Evolutionary conservation across 768 basidiomycete species (phyloP).

Genomic region (Lactarius vividus): DNA sequence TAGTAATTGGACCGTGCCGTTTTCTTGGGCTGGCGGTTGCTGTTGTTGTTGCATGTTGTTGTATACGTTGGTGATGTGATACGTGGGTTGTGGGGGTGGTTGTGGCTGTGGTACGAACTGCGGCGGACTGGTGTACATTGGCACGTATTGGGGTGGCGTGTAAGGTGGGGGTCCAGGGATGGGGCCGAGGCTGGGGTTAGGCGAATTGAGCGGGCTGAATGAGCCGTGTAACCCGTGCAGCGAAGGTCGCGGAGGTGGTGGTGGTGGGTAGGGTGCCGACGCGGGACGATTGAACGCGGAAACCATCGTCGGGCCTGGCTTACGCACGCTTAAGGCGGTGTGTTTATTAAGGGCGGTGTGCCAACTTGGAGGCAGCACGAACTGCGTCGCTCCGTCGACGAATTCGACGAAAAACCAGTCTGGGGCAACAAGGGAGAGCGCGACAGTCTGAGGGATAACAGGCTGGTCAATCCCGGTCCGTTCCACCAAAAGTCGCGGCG

Average conservation of each 20-base stretch:
- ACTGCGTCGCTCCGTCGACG: slow-evolving; percentile 1
- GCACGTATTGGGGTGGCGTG: not conserved
- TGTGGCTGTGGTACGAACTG: not conserved
- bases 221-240: not conserved
- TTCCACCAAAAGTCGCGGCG: not conserved
- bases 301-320: not conserved
- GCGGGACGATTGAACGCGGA: not conserved
- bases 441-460: not conserved
- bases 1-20: not conserved
- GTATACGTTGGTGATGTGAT: slow-evolving; percentile 4
- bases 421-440: slow-evolving; percentile 10
- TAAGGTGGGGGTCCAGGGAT: not conserved
- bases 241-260: not conserved
- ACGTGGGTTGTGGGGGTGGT: not conserved
- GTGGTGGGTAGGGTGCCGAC: not conserved
- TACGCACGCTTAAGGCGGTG: not conserved
- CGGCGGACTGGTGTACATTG: not conserved
- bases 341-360: not conserved
- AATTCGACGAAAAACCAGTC: slow-evolving; percentile 22
- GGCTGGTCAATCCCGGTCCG: not conserved
- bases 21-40: not conserved
- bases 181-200: not conserved
- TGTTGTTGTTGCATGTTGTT: not conserved
- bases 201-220: not conserved
- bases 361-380: slow-evolving; percentile 8